Evolutionary conservation across 1,284 basidiomycete species (phyloP).

Genomic region (Cryptococcus jaspeensis): DNA sequence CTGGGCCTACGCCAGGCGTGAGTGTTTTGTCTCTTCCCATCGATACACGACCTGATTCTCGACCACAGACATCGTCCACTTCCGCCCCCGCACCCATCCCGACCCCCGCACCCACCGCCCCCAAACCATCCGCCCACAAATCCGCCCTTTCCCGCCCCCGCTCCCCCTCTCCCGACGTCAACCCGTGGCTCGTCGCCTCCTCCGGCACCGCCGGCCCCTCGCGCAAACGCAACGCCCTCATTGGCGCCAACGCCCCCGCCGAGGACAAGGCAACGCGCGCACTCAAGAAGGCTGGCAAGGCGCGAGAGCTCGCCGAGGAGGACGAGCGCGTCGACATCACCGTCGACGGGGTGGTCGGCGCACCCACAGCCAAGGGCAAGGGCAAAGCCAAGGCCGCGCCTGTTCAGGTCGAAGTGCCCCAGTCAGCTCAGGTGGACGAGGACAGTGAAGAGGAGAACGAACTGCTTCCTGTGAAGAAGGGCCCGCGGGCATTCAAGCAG

Average conservation of each 20-base stretch:
- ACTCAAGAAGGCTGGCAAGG: conserved; percentile 65
- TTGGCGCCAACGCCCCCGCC: conserved; percentile 58
- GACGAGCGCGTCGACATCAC: conserved; percentile 78
- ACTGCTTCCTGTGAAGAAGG: conserved; percentile 34
- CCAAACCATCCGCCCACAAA: conserved; percentile 7
- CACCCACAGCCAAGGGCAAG: conserved; percentile 4
- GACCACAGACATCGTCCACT: not conserved
- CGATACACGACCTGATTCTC: too few relatives aligned
- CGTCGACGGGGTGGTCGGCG: conserved; percentile 46
- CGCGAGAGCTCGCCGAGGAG: conserved; percentile 59
- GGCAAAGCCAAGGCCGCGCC: conserved; percentile 14
- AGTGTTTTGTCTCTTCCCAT: conserved; percentile 4
- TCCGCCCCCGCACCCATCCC: not conserved
- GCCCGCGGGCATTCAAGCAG: conserved; percentile 54
- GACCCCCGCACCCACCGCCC: not conserved
- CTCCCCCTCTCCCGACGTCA: conserved; percentile 4
- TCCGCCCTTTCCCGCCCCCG: conserved; percentile 5
- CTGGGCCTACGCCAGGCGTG: conserved; percentile 29
- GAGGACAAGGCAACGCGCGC: conserved; percentile 67
- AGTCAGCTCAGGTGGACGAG: conserved; percentile 52
- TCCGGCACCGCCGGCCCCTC: conserved; percentile 51
- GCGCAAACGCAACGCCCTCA: conserved; percentile 64
- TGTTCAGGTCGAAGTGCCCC: conserved; percentile 6
- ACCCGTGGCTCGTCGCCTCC: conserved; percentile 68
- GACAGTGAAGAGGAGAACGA: conserved; percentile 59